These are phyloP conservation scores for Coemansia sp. DNA, from an alignment of 192 early-diverging fungal genomes.

Conservation along the genomic window DNA sequence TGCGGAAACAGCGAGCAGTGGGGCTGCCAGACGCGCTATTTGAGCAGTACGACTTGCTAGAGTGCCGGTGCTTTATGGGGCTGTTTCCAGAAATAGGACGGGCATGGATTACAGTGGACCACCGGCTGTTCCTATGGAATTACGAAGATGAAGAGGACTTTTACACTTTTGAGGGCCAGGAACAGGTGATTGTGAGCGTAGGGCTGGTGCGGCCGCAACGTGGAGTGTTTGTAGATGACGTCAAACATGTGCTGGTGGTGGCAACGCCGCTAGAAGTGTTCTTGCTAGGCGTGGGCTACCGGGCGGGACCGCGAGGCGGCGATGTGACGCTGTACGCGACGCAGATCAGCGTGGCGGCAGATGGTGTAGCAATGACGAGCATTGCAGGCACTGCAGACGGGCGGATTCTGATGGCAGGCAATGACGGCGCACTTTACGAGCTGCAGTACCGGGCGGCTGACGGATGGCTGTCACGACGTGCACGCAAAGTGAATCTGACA, in stretches of 20 bases:
- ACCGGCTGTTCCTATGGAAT: slow-evolving; percentile 88
- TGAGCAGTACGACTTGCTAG: slow-evolving; percentile 71
- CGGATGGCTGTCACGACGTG: slow-evolving; percentile 79
- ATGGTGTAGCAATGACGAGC: slow-evolving; percentile 74
- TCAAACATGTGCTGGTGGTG: slow-evolving; percentile 81
- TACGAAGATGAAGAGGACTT: slow-evolving; percentile 73
- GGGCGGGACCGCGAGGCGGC: slow-evolving; percentile 31
- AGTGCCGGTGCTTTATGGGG: slow-evolving; percentile 83
- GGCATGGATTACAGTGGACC: slow-evolving; percentile 90
- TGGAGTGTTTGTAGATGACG: slow-evolving; percentile 79
- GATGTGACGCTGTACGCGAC: slow-evolving; percentile 75
- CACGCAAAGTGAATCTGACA: slow-evolving; percentile 74
- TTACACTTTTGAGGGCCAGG: slow-evolving; percentile 80
- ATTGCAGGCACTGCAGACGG: slow-evolving; percentile 78
- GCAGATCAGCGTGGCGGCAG: slow-evolving; percentile 74
- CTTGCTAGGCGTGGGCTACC: slow-evolving; percentile 69
- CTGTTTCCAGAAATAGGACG: slow-evolving; percentile 86
- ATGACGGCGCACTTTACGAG: slow-evolving; percentile 85
- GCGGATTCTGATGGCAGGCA: slow-evolving; percentile 87
- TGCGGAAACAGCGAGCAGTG: slow-evolving; percentile 60
- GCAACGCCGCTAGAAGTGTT: slow-evolving; percentile 84
- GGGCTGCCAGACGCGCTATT: slow-evolving; percentile 74
- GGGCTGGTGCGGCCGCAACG: slow-evolving; percentile 72
- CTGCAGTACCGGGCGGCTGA: slow-evolving; percentile 83
- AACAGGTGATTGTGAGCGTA: slow-evolving; percentile 84